Evolutionary conservation across 225 moss, liverwort and hornwort species (phyloP).

Genomic region (Bryum argenteum): DNA sequence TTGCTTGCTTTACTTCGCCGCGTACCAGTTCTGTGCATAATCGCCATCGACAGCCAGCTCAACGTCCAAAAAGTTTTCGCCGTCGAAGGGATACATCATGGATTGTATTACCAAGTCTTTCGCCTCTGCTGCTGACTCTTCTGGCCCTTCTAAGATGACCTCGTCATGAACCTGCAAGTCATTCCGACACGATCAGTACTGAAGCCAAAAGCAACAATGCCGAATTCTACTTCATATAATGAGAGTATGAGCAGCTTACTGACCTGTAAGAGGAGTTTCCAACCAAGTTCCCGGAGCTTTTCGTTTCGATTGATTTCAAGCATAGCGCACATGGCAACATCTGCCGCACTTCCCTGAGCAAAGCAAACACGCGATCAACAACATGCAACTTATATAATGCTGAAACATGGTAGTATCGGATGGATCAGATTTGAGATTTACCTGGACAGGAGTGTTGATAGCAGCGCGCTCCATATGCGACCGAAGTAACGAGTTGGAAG

Average conservation of each 20-base stretch:
- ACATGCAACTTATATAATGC: conserved; percentile 15
- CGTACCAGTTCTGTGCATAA: conserved; percentile 88
- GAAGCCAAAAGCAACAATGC: background rate
- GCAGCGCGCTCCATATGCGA: conserved; percentile 96
- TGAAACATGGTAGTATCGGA: background rate
- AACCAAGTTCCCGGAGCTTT: conserved; percentile 76
- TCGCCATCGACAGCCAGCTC: conserved; percentile 89
- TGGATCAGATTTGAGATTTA: conserved; percentile 22
- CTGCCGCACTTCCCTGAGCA: conserved; percentile 96
- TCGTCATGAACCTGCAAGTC: conserved; percentile 92
- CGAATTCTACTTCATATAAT: background rate
- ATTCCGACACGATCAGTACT: conserved; percentile 20
- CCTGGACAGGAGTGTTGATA: conserved; percentile 99
- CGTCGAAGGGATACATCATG: conserved; percentile 87
- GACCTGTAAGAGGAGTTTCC: conserved; percentile 92
- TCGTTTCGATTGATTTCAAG: conserved; percentile 75
- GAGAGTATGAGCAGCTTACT: conserved; percentile 1
- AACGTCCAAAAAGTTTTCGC: conserved; percentile 76
- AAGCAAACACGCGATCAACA: conserved; percentile 29
- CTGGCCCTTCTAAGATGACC: conserved; percentile 93
- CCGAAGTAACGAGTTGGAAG: conserved; percentile 56
- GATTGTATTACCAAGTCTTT: conserved; percentile 76
- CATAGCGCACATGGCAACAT: conserved; percentile 99
- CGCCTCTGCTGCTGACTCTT: conserved; percentile 68
- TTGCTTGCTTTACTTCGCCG: conserved; percentile 70